Base-by-base conservation (phyloP, 306 rosid species). In the Cajanus cajan region DNA sequence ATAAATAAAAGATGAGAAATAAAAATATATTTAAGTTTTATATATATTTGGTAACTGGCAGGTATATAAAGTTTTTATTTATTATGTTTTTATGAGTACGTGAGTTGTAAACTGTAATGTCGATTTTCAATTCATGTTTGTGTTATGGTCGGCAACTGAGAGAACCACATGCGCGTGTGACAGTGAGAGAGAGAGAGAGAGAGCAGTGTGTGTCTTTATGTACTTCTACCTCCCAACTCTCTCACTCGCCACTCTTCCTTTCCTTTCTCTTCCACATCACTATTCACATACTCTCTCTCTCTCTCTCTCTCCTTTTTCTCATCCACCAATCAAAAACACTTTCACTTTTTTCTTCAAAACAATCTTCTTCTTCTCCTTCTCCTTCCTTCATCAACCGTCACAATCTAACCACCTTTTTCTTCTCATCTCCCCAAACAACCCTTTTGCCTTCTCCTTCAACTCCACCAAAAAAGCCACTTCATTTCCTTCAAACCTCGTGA, bases 111-210 rank as follows among this genome's bases (percentile, higher is more conserved):
- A 50, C 64, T 52, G 80, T 74, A 41, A 74, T 62, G 25, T 74
- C 64, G 79, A 73, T 51, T 73, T 65, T 52, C 74, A 63, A 37
- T 73, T 41, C 68, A 63, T 63, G 43, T 31, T 52, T 18, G 76
- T 82, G 82, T 82, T 85, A 40, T 76, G 88, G 90, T 88, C 91
- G 92, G 95, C 90, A 87, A 78, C 62, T 71, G 14, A 68, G 50
- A 66, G 80, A 73, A 31, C 80, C 83, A 14, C 67, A 54, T 83
- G 68, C 82, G 82, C 84, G 81, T 77, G 74, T 67, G 85, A 77
- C 64, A 70, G 71, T 51, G 74, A 63, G 48, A 47, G 50, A 50
- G 41, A 36, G 33, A 36, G 33, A 36, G 41, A 48, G 36, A 59
- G 36, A 37, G 9, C 44, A 41, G 52, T 50, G 51, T 73, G 63